A percentile compares a stretch with the other conserved stretches of the same genome.
phyloP scores from a whole-genome alignment of 2,329 filamentous ascomycete species.

The Fusarium armeniacum region DNA sequence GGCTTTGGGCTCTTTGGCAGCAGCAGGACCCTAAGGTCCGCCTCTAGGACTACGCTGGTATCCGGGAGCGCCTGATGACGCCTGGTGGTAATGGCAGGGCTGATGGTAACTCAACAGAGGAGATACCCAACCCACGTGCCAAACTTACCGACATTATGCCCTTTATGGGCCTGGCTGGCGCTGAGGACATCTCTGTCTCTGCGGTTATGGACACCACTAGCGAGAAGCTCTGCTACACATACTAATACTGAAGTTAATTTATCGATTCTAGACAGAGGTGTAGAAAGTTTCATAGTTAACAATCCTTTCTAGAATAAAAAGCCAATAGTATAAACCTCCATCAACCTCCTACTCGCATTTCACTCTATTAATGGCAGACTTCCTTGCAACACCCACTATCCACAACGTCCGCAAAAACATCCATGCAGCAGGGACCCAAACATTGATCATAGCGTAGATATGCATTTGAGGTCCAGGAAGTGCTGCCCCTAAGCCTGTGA shows the following conservation, averaged over 20 bases:
- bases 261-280: no score
- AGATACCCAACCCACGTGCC: not conserved
- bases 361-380: not conserved
- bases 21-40: not conserved
- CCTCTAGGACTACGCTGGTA: not conserved
- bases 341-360: not conserved
- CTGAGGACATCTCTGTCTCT: not conserved
- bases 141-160: not conserved
- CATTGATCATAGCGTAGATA: not conserved
- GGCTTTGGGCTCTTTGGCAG: conserved; percentile 3
- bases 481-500: not conserved
- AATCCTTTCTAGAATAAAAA: no score
- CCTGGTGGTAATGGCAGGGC: not conserved
- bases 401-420: not conserved
- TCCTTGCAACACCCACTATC: not conserved
- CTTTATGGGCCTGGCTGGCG: not conserved
- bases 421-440: not conserved
- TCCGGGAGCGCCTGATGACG: conserved; percentile 13
- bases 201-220: not conserved
- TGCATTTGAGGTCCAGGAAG: not conserved
- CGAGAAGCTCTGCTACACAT: not conserved
- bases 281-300: no score
- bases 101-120: not conserved
- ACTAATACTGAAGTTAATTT: no score
- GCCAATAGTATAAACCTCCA: no score